phyloP scores from a whole-genome alignment of 169 alveolate species.

The Cryptosporidium felis region DNA sequence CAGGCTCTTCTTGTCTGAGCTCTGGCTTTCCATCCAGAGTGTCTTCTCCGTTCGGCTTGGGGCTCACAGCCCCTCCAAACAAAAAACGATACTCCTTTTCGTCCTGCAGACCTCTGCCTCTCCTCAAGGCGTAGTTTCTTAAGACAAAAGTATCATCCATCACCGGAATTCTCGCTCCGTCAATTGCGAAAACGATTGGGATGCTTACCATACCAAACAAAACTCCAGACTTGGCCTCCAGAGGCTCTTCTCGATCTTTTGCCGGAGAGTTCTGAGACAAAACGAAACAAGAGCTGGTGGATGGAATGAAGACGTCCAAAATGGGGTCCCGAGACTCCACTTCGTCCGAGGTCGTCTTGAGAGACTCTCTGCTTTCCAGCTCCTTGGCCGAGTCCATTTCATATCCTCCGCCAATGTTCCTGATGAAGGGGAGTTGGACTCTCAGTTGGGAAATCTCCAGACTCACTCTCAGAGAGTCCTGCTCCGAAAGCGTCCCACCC shows the following conservation, averaged over 20 bases:
- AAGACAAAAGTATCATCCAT: constrained; percentile 47
- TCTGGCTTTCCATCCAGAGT: background rate
- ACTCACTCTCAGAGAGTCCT: constrained; percentile 7
- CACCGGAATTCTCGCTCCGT: constrained; percentile 59
- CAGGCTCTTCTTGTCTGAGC: background rate
- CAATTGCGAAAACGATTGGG: constrained; percentile 54
- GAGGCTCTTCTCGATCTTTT: background rate
- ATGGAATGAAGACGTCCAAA: constrained; percentile 51
- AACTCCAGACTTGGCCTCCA: background rate
- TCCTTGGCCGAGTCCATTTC: background rate
- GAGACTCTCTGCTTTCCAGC: background rate
- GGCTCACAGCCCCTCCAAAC: too few species aligned
- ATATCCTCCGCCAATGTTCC: constrained; percentile 39
- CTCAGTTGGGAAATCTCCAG: constrained; percentile 40
- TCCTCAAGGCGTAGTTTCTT: constrained; percentile 12
- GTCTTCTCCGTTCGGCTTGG: background rate
- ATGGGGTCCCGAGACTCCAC: constrained; percentile 5
- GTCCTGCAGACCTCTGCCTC: background rate
- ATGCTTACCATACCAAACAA: constrained; percentile 35
- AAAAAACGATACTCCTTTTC: too few species aligned
- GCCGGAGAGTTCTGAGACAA: background rate
- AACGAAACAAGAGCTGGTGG: constrained; percentile 24
- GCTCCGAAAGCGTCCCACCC: background rate
- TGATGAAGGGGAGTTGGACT: constrained; percentile 46
- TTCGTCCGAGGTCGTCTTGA: background rate